Evolutionary conservation across 371 early-diverging fungal species (phyloP).

Genomic region (Parasitella parasitica): DNA sequence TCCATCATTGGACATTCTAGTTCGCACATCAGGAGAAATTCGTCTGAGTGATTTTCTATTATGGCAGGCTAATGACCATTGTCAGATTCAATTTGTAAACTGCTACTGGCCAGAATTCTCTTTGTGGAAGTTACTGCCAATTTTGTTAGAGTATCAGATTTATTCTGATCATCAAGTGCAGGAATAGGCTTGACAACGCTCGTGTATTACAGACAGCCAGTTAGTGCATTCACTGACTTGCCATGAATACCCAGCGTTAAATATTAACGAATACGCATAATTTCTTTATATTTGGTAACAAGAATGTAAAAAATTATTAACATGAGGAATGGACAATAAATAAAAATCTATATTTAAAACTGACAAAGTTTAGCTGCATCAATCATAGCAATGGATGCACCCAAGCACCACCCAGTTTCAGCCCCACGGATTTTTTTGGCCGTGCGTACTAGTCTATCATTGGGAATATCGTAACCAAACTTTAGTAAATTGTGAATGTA

Average conservation of each 20-base stretch:
- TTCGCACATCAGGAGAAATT: constrained; percentile 97
- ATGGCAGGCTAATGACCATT: constrained; percentile 81
- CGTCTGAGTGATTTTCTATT: constrained; percentile 97
- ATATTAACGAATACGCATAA: not conserved
- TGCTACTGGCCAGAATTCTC: constrained; percentile 96
- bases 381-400: constrained; percentile 78
- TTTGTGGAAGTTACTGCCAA: constrained; percentile 80
- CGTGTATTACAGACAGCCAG: not conserved
- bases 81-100: constrained; percentile 84
- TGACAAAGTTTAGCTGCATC: constrained; percentile 36
- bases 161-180: constrained; percentile 33
- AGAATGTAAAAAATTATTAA: too few species aligned
- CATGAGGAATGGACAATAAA: not conserved
- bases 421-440: constrained; percentile 88
- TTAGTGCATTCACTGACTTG: not conserved
- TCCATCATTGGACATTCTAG: constrained; percentile 90
- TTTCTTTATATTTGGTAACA: not conserved
- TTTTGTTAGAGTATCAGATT: constrained; percentile 81
- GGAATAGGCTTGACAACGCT: not conserved
- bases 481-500: constrained; percentile 77
- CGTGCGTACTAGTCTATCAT: constrained; percentile 63
- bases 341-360: not conserved
- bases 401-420: constrained; percentile 94
- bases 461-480: constrained; percentile 76
- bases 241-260: not conserved